Percentiles rank a stretch among this genome's conserved stretches.
phyloP scores from a whole-genome alignment of 495 filamentous ascomycete genomes.

The Amniculicola lignicola region DNA sequence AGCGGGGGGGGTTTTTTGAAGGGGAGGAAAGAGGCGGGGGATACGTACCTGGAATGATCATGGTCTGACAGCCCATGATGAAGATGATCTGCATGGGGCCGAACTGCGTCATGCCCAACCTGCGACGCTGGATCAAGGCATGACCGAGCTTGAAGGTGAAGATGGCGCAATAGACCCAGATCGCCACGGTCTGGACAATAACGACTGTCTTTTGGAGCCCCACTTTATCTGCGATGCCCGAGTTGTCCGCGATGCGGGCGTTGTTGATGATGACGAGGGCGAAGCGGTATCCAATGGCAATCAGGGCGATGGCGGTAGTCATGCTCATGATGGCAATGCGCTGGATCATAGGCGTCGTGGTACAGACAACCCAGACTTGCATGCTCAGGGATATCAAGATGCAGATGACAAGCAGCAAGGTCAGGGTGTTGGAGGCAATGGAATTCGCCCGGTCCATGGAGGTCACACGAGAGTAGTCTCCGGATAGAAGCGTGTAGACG shows the following conservation, averaged over 20 bases:
- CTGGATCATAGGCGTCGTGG: conserved; percentile 42
- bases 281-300: conserved; percentile 59
- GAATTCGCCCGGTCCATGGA: conserved; percentile 49
- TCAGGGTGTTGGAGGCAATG: conserved; percentile 53
- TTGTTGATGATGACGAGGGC: conserved; percentile 52
- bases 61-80: conserved; percentile 71
- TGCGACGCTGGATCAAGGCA: conserved; percentile 56
- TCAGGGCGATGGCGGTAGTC: conserved; percentile 53
- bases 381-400: conserved; percentile 66
- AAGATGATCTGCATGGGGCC: conserved; percentile 70
- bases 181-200: conserved; percentile 58
- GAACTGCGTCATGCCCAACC: conserved; percentile 58
- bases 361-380: conserved; percentile 68
- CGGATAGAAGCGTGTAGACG: conserved; percentile 57
- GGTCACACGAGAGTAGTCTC: conserved; percentile 55
- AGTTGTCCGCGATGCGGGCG: conserved; percentile 4
- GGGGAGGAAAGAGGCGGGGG: not conserved
- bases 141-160: conserved; percentile 69
- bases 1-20: conserved; percentile 6
- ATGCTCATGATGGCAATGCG: conserved; percentile 46
- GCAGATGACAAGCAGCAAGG: conserved; percentile 56
- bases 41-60: conserved; percentile 71
- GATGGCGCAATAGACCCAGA: conserved; percentile 71
- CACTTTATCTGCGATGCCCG: conserved; percentile 32
- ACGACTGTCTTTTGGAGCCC: conserved; percentile 55